Base-by-base conservation (phyloP, 2,329 filamentous ascomycete species). In the Aspergillus quadrilineatus region DNA sequence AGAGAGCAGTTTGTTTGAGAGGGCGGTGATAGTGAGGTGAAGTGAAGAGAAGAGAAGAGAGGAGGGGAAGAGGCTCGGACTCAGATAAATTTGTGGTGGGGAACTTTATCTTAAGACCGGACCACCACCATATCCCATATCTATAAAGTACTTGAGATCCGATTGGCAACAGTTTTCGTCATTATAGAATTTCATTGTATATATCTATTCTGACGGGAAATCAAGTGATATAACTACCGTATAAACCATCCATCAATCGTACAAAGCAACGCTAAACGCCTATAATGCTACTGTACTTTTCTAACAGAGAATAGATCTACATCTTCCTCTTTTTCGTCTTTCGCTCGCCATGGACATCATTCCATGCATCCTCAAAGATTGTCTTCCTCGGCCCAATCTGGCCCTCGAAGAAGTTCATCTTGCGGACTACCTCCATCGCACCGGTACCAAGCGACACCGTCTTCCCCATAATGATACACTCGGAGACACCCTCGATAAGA, bases 391-490 rank as follows among this genome's bases (percentile, higher is more conserved):
- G 77, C 17, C 75, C 76, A 29, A 90, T 75, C 63, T 89, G 77
- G 34, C 78, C 77, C 51, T 85, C 80, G 41, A 79, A 79, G 58
- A 95, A 82, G 60, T 88, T 88, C 61, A 97, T 75, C 57, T 85
- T 82, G 43, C 92, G 80, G 3, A 97, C 89, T 26, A 97, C 89
- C 70, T 95, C 88, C 82, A 97, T 94, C 1, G 90, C 89, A 4
- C 94, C 94, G 0, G 94, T 99, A 5, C 94, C 94, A 36, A 99
- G 81, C 44, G 84, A 84, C 84, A 97, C 95, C 42, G 88, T 92
- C 80, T 97, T 93, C 14, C 94, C 94, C 88, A 97, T 94, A 70
- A 99, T 99, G 70, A 99, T 97, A 75, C 92, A 95, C 77, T 99
- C 94, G 54, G 85, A 90, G 8, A 99, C 94, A 66, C 94, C 94